Evolutionary conservation across 495 filamentous ascomycete genomes (phyloP).

Genomic region (Tuber brumale): DNA sequence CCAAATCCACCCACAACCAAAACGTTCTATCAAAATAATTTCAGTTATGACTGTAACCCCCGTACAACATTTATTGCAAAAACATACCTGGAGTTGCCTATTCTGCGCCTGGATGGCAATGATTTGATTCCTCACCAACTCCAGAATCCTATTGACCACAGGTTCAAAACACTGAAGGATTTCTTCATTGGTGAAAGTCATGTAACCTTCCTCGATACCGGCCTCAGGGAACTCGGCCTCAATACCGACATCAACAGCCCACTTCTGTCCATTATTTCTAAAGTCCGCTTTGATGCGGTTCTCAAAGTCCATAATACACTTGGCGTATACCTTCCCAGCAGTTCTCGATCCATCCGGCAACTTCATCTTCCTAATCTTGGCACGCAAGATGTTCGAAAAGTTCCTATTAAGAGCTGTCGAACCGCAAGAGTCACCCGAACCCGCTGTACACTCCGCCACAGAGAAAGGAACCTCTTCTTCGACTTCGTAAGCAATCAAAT

Average conservation of each 20-base stretch:
- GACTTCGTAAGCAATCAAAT: conserved; percentile 75
- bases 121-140: conserved; percentile 72
- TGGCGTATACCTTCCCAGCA: conserved; percentile 71
- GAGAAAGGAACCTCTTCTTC: conserved; percentile 73
- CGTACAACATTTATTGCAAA: background rate
- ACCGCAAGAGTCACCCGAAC: conserved; percentile 71
- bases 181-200: conserved; percentile 78
- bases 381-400: conserved; percentile 72
- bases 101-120: conserved; percentile 76
- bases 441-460: conserved; percentile 69
- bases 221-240: conserved; percentile 74
- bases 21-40: conserved; percentile 53
- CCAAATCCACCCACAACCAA: conserved; percentile 74
- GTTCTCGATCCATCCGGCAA: conserved; percentile 70
- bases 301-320: conserved; percentile 82
- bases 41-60: conserved; percentile 33
- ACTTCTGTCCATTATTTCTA: conserved; percentile 74
- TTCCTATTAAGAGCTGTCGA: conserved; percentile 72
- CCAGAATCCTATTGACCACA: conserved; percentile 69
- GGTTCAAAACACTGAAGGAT: conserved; percentile 77
- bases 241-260: conserved; percentile 71
- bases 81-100: conserved; percentile 59
- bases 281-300: conserved; percentile 78
- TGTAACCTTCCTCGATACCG: conserved; percentile 72
- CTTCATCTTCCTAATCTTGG: conserved; percentile 77